Evolutionary conservation across 2,329 filamentous ascomycete genomes (phyloP).

Genomic region (Cercospora sesami): DNA sequence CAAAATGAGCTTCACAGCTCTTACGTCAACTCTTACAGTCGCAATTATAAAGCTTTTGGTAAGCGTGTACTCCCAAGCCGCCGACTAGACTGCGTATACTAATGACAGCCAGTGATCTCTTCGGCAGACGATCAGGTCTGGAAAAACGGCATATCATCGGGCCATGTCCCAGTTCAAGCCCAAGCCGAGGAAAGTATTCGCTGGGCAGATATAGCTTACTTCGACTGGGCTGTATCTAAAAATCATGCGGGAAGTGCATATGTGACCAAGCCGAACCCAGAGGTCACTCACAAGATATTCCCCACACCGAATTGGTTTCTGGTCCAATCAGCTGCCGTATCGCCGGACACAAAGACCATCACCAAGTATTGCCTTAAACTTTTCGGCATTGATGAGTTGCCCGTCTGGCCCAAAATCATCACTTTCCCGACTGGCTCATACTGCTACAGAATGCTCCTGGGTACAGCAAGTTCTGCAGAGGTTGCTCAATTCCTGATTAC

Average conservation of each 20-base stretch:
- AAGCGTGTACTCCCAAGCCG: not conserved
- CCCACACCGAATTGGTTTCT: not conserved
- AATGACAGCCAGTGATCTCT: not conserved
- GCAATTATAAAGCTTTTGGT: not conserved
- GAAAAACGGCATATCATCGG: not conserved
- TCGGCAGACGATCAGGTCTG: not conserved
- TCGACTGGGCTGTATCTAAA: not conserved
- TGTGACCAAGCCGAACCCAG: not conserved
- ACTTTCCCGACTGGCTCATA: not conserved
- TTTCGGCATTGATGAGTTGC: not conserved
- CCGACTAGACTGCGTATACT: not conserved
- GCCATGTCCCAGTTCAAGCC: not conserved
- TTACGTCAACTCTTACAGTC: not conserved
- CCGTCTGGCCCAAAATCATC: not conserved
- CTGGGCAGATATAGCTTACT: not conserved
- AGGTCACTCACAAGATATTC: too few relatives aligned
- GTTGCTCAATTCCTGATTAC: not conserved
- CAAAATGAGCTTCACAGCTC: not conserved
- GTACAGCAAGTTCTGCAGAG: not conserved
- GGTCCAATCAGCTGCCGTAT: not conserved
- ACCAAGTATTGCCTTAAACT: not conserved
- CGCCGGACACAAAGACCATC: not conserved
- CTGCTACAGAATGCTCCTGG: not conserved
- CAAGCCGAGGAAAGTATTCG: not conserved
- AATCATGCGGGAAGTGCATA: not conserved